Evolutionary conservation across 345 rosid genomes (phyloP), one percentile per base, ranked within the genome.

Genomic region (Eucalyptus regnans): DNA sequence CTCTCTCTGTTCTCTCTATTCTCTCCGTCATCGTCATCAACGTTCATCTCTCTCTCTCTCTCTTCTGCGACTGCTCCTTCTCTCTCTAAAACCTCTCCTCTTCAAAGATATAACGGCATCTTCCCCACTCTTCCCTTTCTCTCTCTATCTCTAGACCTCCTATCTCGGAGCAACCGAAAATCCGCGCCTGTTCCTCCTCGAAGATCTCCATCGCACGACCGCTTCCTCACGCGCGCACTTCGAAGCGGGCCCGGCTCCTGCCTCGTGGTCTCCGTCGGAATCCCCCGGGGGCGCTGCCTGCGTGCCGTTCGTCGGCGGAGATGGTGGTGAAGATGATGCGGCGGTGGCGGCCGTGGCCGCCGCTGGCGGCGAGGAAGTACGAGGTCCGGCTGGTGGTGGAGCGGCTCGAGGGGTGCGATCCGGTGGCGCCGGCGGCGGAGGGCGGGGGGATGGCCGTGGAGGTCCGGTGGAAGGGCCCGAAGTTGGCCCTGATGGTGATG

Each of bases 261-360:
- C 51, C n/a, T 33, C 79, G n/a, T 22, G 23, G 87, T n/a, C 58
- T 52, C 58, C 58, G 58, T 68, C 31, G 60, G 23, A 56, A 44
- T 31, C 62, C n/a, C 46, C 87, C 84, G 88, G 51, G 51, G 62
- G 62, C 29, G 62, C 62, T 23, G 62, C 62, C 29, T 1, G 89
- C 85, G 87, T 5, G 87, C 87, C 58, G 33, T 48, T 86, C 43
- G 56, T 31, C 60, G 62, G 29, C 62, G 62, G 25, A 29, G 93
- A 95, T 95, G 99, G 99, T 95, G 93, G 99, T 94, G 90, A 97
- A 96, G 96, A 98, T 97, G 99, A 98, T 98, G 97, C 94, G 94
- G 92, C 96, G 99, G 98, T 94, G 99, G 88, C 99, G 98, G 33
- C 95, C 98, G 97, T 98, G 98, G 88, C 97, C 99, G 6, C 92